Conservation (phyloP, 352 stramenopile genomes). For the Achlya hypogyna region DNA sequence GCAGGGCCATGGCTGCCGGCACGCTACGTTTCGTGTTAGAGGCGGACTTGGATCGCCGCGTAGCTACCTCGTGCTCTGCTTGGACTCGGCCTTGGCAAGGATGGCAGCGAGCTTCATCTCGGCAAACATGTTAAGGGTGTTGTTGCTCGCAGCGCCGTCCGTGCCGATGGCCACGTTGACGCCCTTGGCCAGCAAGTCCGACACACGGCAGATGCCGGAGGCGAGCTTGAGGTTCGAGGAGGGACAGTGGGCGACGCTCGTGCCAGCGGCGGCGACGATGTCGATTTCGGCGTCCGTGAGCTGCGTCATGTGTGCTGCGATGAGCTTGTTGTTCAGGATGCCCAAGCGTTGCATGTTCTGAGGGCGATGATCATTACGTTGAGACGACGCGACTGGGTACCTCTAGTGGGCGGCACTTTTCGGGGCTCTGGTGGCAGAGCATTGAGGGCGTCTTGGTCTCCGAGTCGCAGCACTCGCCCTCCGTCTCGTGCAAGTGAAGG, state of each 20-base stretch:
- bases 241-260: slow-evolving; percentile 80
- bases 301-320: slow-evolving; percentile 82
- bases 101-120: slow-evolving; percentile 85
- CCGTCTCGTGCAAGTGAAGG: slow-evolving; percentile 83
- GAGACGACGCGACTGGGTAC: slow-evolving; percentile 1
- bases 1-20: slow-evolving; percentile 43
- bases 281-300: slow-evolving; percentile 78
- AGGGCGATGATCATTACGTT: background rate
- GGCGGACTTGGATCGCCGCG: background rate
- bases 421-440: slow-evolving; percentile 69
- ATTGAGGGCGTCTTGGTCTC: slow-evolving; percentile 52
- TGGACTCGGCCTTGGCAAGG: slow-evolving; percentile 70
- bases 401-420: slow-evolving; percentile 59
- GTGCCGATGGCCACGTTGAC: slow-evolving; percentile 85
- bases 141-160: slow-evolving; percentile 81
- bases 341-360: slow-evolving; percentile 73
- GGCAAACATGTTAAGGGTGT: slow-evolving; percentile 83
- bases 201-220: slow-evolving; percentile 70
- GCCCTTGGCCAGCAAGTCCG: slow-evolving; percentile 58
- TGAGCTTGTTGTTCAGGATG: slow-evolving; percentile 51
- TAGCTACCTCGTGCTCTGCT: slow-evolving; percentile 35
- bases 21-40: slow-evolving; percentile 21
- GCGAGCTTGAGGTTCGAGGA: slow-evolving; percentile 87
- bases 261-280: slow-evolving; percentile 37
- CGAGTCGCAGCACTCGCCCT: slow-evolving; percentile 69